Conservation (phyloP, 352 stramenopile genomes). For the Aphanomyces stellatus region DNA sequence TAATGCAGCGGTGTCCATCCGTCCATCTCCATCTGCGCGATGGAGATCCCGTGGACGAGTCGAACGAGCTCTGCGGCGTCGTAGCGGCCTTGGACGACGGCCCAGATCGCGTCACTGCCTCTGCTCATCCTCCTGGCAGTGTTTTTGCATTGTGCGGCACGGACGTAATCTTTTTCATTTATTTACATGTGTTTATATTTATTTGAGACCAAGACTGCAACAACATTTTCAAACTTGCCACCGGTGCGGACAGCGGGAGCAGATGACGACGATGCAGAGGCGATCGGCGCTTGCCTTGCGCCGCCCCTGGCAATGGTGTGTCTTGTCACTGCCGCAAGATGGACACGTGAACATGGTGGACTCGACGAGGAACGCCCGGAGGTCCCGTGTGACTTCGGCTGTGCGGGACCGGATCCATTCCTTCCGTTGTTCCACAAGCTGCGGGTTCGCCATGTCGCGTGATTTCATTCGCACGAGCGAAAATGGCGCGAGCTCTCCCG, state of each 20-base stretch:
- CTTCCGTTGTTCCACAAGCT: slow-evolving; percentile 66
- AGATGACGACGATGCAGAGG: slow-evolving; percentile 76
- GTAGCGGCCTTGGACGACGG: slow-evolving; percentile 13
- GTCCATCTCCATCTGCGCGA: slow-evolving; percentile 28
- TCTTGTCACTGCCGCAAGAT: slow-evolving; percentile 60
- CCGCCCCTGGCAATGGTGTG: slow-evolving; percentile 70
- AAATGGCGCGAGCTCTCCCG: slow-evolving; percentile 38
- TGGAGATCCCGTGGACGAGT: slow-evolving; percentile 1
- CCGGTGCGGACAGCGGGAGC: slow-evolving; percentile 57
- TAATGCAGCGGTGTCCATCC: slow-evolving; percentile 77
- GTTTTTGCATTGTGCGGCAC: too few species aligned
- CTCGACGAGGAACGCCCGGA: slow-evolving; percentile 52
- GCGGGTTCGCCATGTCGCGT: slow-evolving; percentile 78
- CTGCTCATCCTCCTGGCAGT: slow-evolving; percentile 1
- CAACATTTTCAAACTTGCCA: slow-evolving; percentile 78
- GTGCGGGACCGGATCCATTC: slow-evolving; percentile 83
- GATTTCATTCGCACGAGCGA: slow-evolving; percentile 68
- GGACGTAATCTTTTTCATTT: too few species aligned
- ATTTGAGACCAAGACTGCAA: too few species aligned
- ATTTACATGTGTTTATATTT: too few species aligned
- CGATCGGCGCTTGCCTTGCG: slow-evolving; percentile 79
- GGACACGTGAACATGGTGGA: slow-evolving; percentile 76
- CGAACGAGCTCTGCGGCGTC: neutral
- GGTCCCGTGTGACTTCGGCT: slow-evolving; percentile 71
- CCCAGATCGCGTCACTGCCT: slow-evolving; percentile 8